phyloP scores from a whole-genome alignment of 192 early-diverging fungal species.

The Rhizophagus sp. region DNA sequence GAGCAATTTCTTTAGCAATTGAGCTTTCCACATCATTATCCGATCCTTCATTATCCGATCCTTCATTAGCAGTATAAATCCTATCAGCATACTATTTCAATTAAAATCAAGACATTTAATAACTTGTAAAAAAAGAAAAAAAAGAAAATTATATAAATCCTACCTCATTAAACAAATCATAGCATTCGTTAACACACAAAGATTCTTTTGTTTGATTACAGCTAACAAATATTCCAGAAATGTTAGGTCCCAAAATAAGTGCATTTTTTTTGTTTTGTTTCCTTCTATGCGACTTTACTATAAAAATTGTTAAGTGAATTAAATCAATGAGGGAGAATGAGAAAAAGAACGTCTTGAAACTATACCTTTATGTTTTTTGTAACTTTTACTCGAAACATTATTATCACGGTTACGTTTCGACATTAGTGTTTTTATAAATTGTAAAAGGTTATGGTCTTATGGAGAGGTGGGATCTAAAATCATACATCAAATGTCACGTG shows the following conservation, averaged over 20 bases:
- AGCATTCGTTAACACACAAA: conserved; percentile 46
- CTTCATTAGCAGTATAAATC: conserved; percentile 29
- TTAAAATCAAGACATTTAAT: background rate
- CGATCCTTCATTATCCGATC: conserved; percentile 16
- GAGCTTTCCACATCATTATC: conserved; percentile 54
- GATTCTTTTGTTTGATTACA: conserved; percentile 48
- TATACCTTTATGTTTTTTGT: too few species aligned
- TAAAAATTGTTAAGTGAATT: too few species aligned
- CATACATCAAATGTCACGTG: too few species aligned
- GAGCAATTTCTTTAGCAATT: conserved; percentile 54
- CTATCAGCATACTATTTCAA: conserved; percentile 37
- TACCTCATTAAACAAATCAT: conserved; percentile 48
- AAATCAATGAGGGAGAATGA: too few species aligned
- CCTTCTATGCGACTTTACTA: too few species aligned
- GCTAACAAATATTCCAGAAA: conserved; percentile 53
- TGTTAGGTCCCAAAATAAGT: conserved; percentile 34
- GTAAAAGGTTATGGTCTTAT: too few species aligned
- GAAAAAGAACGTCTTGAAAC: too few species aligned
- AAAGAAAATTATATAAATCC: background rate
- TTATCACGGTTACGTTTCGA: too few species aligned
- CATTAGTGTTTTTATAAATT: background rate
- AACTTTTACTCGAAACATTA: too few species aligned
- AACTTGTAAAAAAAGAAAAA: background rate
- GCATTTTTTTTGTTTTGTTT: background rate
- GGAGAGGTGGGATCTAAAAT: too few species aligned